Evolutionary conservation across 73 alveolate species (phyloP).

Genomic region (Tetrahymena malaccensis): DNA sequence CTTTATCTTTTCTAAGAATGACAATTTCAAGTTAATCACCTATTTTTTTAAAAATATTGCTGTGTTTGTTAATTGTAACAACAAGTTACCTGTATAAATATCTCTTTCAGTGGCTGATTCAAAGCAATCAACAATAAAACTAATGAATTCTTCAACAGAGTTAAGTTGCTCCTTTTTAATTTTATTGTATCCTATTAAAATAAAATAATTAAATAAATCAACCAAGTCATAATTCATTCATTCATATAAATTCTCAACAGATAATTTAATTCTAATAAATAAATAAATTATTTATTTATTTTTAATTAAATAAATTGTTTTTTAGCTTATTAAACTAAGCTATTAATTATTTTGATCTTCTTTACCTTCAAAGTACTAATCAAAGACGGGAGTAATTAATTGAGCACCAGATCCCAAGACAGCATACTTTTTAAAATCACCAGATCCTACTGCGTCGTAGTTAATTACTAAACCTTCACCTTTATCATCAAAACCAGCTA

Average conservation of each 20-base stretch:
- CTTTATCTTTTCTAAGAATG: not conserved
- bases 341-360: not conserved
- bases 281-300: not conserved
- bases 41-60: not conserved
- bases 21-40: not conserved
- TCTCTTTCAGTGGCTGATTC: not conserved
- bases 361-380: not conserved
- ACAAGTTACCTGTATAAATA: not conserved
- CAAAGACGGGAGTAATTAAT: not conserved
- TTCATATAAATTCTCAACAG: not conserved
- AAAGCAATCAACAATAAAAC: not conserved
- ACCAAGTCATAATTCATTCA: not conserved
- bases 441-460: not conserved
- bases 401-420: not conserved
- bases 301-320: not conserved
- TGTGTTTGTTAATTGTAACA: not conserved
- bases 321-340: not conserved
- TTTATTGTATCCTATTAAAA: not conserved
- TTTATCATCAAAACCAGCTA: conserved; percentile 73
- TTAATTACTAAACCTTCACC: conserved; percentile 67
- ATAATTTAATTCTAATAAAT: not conserved
- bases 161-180: not conserved
- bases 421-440: not conserved
- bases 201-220: not conserved
- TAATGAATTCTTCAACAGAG: not conserved